These are phyloP conservation scores for Coix lacrymajobi DNA, from an alignment of 176 grass and related monocot species.

Conservation along the genomic window DNA sequence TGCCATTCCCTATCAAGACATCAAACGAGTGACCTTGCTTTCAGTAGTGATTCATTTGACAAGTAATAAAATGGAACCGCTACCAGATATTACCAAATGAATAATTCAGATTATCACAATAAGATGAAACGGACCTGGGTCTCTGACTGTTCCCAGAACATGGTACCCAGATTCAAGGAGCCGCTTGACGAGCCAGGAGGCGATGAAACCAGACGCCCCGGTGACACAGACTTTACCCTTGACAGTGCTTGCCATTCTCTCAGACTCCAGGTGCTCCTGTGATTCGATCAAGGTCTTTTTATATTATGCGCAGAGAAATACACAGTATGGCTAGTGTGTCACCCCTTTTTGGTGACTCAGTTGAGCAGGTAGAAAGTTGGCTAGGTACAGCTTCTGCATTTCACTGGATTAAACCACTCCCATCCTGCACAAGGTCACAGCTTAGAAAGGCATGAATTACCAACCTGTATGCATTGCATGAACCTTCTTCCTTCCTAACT, in stretches of 20 bases:
- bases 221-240: constrained; percentile 82
- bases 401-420: neutral
- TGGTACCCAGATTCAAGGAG: constrained; percentile 76
- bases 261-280: constrained; percentile 14
- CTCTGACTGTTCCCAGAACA: constrained; percentile 77
- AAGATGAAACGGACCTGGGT: constrained; percentile 50
- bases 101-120: neutral
- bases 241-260: constrained; percentile 26
- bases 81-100: neutral
- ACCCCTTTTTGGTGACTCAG: constrained; percentile 30
- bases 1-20: constrained; percentile 47
- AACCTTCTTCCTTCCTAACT: neutral
- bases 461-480: neutral
- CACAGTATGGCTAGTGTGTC: neutral
- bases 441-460: constrained; percentile 1
- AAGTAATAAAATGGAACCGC: neutral
- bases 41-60: neutral
- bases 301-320: neutral
- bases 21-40: neutral
- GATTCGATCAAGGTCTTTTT: constrained; percentile 17
- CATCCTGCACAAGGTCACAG: constrained; percentile 5
- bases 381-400: constrained; percentile 19
- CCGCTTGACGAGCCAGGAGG: constrained; percentile 81
- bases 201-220: constrained; percentile 76
- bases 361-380: constrained; percentile 23